Base-by-base conservation (phyloP, 129 eudicot genomes). In the Flaveria bidentis region DNA sequence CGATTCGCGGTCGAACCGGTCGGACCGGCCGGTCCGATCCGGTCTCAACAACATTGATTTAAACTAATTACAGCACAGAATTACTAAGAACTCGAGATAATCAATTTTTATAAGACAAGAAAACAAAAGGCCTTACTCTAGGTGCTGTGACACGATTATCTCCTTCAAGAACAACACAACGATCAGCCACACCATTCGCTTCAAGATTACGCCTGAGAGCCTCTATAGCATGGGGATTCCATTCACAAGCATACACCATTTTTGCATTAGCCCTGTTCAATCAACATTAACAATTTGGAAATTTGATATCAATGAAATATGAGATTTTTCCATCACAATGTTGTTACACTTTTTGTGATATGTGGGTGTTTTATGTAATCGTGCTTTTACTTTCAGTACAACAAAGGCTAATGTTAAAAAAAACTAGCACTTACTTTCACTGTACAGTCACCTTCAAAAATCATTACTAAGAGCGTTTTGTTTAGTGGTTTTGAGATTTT, bases 171-270 rank as follows among this genome's bases (percentile, higher is more conserved):
- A 95, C 86, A 56, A 87, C 72, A 50, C 99, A 95, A 6, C 94
- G 97, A 83, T 89, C 97, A 69, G 94, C 88, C 53, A 95, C 99
- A 39, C 80, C 77, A 80, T 95, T 95, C 41, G 85, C 97, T 58
- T 67, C 72, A 50, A 95, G 89, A 78, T 91, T 95, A 51, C 74
- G 99, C 39, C 63, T 77, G 28, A 95, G 96, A 80, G 99, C 99
- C 78, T 95, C 96, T 51, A 95, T 80, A 10, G 99, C 99, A 85
- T 87, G 86, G 30, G 96, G 94, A 84, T 95, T 95, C 99, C 99
- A 95, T 86, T 95, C 99, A 83, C 99, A 95, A 68, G 99, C 92
- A 83, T 91, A 95, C 66, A 95, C 92, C 84, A 83, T 53, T 83
- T 89, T 87, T 22, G 97, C 99, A 33, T 85, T 84, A 62, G 96